Base-by-base conservation (phyloP, 2,329 filamentous ascomycete genomes). In the Grosmannia huntii region DNA sequence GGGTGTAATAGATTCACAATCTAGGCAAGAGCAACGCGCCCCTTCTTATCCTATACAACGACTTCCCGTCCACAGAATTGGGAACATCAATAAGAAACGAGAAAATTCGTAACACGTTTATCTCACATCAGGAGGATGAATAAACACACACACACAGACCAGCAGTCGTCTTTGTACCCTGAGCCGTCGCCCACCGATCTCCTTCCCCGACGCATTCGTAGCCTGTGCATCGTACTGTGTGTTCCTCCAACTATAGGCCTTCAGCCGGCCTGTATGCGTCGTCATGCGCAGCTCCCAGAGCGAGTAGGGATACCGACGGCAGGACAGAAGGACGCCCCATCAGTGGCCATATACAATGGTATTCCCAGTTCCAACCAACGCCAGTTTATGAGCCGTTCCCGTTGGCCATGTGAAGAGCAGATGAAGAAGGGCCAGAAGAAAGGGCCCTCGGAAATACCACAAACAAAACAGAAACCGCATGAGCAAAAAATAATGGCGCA, bases 1-100 rank as follows among this genome's bases (percentile, higher is more conserved):
- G 52, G 52, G 52, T 54, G 51, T 53, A 53, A 54, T 27, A 41
- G 36, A 41, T 54, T 54, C 52, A 53, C 51, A 54, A 54, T 54
- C 52, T 54, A 54, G 52, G 52, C 33, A 54, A 54, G 52, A 44
- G 36, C 52, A 23, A 23, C 7, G 12, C 52, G 27, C 52, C 52
- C 52, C 36, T 36, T 38, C 51, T 44, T 54, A 41, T 44, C 52
- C 52, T 38, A 53, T 53, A 36, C 51, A 12, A 31, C 48, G 19
- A 50, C 25, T 6, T 12, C 4, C 21, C 46, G 12, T 49, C 46
- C 48, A 27, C 48, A 31, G 25, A 28, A 28, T 27, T 25, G 16
- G 41, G 16, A 19, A 49, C 46, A 7, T 11, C 11, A 53, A 53
- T 48, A 50, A 50, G 28, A 14, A 50, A 50, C 11, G 16, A 25